Percentiles rank a stretch among this genome's conserved stretches.
Evolutionary conservation across 192 early-diverging fungal genomes (phyloP).

Genomic region (Oehlia diaphana): DNA sequence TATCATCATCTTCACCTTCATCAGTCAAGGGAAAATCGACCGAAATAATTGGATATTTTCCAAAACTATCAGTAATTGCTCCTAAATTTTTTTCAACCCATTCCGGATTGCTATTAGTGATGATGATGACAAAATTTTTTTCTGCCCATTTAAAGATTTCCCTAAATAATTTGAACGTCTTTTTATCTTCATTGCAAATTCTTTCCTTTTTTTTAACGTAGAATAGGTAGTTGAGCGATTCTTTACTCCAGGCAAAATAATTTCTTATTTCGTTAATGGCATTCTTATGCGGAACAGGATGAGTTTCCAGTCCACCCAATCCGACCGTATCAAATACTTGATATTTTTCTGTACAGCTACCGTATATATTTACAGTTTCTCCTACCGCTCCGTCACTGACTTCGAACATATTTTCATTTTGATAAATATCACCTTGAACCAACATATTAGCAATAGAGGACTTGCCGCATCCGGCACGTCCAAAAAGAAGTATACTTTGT

Average conservation of each 20-base stretch:
- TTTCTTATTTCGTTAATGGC: constrained; percentile 1
- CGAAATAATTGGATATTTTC: constrained; percentile 19
- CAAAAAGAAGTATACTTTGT: no score
- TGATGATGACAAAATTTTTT: constrained; percentile 18
- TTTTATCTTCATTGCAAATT: constrained; percentile 11
- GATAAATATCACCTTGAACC: background rate
- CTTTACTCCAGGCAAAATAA: background rate
- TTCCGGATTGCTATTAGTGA: no score
- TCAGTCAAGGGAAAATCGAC: constrained; percentile 12
- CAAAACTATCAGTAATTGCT: background rate
- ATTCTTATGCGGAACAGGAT: background rate
- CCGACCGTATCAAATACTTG: no score
- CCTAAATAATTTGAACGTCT: constrained; percentile 27
- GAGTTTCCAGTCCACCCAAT: background rate
- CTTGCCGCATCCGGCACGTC: constrained; percentile 22
- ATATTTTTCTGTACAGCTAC: no score
- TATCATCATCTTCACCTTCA: no score
- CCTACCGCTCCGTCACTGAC: no score
- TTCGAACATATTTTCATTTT: background rate
- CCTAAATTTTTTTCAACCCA: no score
- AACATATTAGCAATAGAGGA: background rate
- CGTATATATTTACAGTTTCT: no score
- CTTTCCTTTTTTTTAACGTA: constrained; percentile 11
- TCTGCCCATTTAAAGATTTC: constrained; percentile 11
- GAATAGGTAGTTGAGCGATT: constrained; percentile 4